These are phyloP conservation scores for Triadica sebifera DNA, from an alignment of 345 rosid genomes.

Conservation along the genomic window DNA sequence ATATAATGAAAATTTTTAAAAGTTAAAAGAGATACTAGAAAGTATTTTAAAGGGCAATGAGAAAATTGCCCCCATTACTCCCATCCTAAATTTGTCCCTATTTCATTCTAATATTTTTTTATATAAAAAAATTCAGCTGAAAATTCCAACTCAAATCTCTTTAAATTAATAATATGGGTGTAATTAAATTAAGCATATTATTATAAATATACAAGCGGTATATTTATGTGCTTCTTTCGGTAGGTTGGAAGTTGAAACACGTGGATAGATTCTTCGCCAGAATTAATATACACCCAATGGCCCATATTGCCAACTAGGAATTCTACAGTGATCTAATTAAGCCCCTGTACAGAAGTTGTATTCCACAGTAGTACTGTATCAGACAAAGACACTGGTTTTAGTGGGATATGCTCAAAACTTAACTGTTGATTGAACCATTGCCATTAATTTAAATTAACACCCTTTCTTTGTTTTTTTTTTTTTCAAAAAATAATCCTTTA, in stretches of 20 bases:
- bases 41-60: no score
- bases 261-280: conserved; percentile 27
- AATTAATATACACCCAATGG: not conserved
- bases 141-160: no score
- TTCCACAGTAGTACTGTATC: conserved; percentile 5
- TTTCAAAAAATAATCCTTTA: no score
- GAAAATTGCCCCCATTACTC: no score
- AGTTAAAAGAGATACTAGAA: no score
- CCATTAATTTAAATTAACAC: not conserved
- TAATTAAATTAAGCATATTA: no score
- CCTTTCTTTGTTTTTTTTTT: not conserved
- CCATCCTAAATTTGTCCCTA: no score
- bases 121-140: no score
- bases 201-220: no score
- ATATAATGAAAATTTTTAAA: no score
- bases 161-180: no score
- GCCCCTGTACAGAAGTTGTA: conserved; percentile 21
- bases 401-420: conserved; percentile 23
- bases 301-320: not conserved
- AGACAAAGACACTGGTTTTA: conserved; percentile 9
- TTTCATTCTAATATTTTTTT: no score
- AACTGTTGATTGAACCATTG: not conserved
- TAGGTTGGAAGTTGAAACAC: conserved; percentile 14
- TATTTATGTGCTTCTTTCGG: not conserved
- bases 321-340: not conserved